Conservation (phyloP, 2,329 filamentous ascomycete species). For the Grosmannia penicillata region DNA sequence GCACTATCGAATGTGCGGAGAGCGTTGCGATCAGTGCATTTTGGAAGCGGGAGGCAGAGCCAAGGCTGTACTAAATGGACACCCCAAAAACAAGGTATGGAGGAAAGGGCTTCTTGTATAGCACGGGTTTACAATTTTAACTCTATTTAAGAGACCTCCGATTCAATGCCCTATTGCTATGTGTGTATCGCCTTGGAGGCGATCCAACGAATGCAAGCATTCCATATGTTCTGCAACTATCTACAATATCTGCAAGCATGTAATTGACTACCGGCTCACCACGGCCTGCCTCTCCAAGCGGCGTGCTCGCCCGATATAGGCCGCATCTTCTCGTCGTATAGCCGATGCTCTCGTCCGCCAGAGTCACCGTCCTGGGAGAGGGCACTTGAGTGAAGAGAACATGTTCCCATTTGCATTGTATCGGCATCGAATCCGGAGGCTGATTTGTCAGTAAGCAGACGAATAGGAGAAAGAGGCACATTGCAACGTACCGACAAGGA, state of each 20-base stretch:
- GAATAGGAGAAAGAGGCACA: background rate
- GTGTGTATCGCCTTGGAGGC: too few species aligned
- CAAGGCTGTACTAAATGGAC: background rate
- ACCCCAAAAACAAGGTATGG: background rate
- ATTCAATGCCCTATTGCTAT: too few species aligned
- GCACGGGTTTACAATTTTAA: background rate
- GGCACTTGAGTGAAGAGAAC: conserved; percentile 67
- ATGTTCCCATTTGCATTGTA: conserved; percentile 51
- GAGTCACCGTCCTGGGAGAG: conserved; percentile 52
- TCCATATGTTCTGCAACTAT: too few species aligned
- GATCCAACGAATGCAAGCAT: too few species aligned
- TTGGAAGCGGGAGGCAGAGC: background rate
- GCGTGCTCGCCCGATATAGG: conserved; percentile 10
- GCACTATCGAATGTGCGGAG: too few species aligned
- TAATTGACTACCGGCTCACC: too few species aligned
- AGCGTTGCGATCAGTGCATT: background rate
- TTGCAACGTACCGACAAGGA: conserved; percentile 47
- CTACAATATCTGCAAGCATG: background rate
- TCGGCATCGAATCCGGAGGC: conserved; percentile 75
- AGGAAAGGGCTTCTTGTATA: background rate
- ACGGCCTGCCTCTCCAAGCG: background rate
- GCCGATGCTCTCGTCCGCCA: conserved; percentile 39
- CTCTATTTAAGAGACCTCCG: too few species aligned
- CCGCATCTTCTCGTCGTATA: conserved; percentile 45
- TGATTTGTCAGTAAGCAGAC: conserved; percentile 16